Evolutionary conservation across 192 early-diverging fungal genomes (phyloP).

Genomic region (Neocallimastix lanati): DNA sequence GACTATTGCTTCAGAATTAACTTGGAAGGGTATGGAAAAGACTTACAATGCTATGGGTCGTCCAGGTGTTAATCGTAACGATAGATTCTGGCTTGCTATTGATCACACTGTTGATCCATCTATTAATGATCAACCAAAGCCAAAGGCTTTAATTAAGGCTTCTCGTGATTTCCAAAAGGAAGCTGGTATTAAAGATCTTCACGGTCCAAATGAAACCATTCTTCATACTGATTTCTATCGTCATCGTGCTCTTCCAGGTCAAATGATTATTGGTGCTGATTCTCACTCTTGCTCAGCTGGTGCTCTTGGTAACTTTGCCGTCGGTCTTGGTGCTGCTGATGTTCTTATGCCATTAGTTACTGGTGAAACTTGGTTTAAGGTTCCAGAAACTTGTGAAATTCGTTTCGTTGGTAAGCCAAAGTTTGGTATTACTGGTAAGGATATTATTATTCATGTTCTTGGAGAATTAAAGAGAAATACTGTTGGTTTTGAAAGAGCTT

Average conservation of each 20-base stretch:
- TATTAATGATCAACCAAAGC: constrained; percentile 51
- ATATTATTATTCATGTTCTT: constrained; percentile 58
- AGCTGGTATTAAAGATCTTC: constrained; percentile 48
- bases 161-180: constrained; percentile 50
- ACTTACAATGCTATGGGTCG: constrained; percentile 60
- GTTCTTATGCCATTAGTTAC: constrained; percentile 69
- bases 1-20: constrained; percentile 62
- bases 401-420: constrained; percentile 47
- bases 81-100: constrained; percentile 65
- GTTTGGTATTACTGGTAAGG: constrained; percentile 70
- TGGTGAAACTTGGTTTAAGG: constrained; percentile 66
- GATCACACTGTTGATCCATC: constrained; percentile 63
- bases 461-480: constrained; percentile 71
- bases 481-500: constrained; percentile 58
- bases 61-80: constrained; percentile 53
- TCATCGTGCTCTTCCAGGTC: constrained; percentile 60
- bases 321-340: constrained; percentile 64
- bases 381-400: constrained; percentile 63
- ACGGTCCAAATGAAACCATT: constrained; percentile 60
- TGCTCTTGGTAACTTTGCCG: constrained; percentile 56
- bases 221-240: constrained; percentile 73
- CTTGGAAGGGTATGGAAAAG: constrained; percentile 78
- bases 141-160: constrained; percentile 41
- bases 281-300: constrained; percentile 69
- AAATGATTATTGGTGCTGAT: constrained; percentile 63